These are phyloP conservation scores for Brassica rapa DNA, from an alignment of 345 rosid species.

Conservation along the genomic window DNA sequence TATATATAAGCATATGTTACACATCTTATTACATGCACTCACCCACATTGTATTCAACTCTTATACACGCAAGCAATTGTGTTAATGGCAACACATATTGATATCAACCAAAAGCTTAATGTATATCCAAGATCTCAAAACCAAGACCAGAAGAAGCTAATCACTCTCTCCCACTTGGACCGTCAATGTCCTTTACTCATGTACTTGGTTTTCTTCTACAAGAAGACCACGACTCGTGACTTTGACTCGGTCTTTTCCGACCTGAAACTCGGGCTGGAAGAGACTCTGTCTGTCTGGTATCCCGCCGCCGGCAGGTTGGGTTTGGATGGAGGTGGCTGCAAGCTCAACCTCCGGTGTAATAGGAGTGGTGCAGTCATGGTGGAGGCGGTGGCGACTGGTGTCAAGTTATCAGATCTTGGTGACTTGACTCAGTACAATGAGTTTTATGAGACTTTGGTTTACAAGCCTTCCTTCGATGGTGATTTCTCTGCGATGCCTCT, in stretches of 20 bases:
- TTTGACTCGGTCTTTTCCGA: slow-evolving; percentile 42
- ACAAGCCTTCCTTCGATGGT: slow-evolving; percentile 48
- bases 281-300: slow-evolving; percentile 58
- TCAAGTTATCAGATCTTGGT: slow-evolving; percentile 56
- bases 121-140: slow-evolving; percentile 34
- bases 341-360: slow-evolving; percentile 62
- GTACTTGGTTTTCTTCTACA: slow-evolving; percentile 67
- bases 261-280: slow-evolving; percentile 59
- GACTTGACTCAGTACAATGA: slow-evolving; percentile 57
- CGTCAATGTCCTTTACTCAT: slow-evolving; percentile 66
- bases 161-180: slow-evolving; percentile 62
- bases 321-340: slow-evolving; percentile 48
- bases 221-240: slow-evolving; percentile 40
- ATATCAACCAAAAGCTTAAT: slow-evolving; percentile 35
- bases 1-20: slow-evolving; percentile 21
- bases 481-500: slow-evolving; percentile 60
- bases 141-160: slow-evolving; percentile 32
- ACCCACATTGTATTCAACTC: slow-evolving; percentile 25
- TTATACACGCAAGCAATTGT: slow-evolving; percentile 8
- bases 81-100: slow-evolving; percentile 37
- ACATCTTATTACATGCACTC: slow-evolving; percentile 31
- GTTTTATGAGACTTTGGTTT: slow-evolving; percentile 53
- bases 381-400: slow-evolving; percentile 51
- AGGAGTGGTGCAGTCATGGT: slow-evolving; percentile 53
- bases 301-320: slow-evolving; percentile 63